Percentiles rank a stretch among this genome's conserved stretches.
Conservation (phyloP, 2,329 filamentous ascomycete species). For the Diaporthe sp. region DNA sequence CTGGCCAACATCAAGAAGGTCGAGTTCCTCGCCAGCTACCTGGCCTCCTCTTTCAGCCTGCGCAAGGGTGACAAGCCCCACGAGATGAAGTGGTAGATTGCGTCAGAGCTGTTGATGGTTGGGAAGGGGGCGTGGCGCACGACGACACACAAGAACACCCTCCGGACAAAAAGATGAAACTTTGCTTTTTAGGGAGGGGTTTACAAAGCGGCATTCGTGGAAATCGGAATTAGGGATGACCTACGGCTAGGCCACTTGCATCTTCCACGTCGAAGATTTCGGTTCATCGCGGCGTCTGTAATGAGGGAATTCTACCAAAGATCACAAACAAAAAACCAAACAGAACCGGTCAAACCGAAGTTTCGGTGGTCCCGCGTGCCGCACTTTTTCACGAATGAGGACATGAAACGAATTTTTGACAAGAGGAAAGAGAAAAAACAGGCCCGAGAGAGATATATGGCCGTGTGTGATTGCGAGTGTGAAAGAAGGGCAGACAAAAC, state of each 20-base stretch:
- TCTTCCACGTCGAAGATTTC: conserved; percentile 75
- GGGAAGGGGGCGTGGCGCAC: conserved; percentile 43
- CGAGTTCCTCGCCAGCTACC: conserved; percentile 92
- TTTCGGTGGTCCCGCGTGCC: conserved; percentile 26
- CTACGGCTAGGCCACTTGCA: conserved; percentile 74
- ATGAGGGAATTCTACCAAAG: conserved; percentile 67
- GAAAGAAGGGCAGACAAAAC: conserved; percentile 1
- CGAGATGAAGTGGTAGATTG: conserved; percentile 97
- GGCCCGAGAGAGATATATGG: background rate
- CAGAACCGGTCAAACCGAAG: conserved; percentile 37
- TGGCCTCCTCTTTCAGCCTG: conserved; percentile 96
- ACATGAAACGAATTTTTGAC: conserved; percentile 35
- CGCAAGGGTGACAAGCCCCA: conserved; percentile 99
- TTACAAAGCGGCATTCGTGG: conserved; percentile 42
- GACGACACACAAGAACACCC: conserved; percentile 41
- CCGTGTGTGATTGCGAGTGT: conserved; percentile 23
- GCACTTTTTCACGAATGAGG: conserved; percentile 28
- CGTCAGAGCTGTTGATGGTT: conserved; percentile 37
- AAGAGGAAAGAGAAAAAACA: background rate
- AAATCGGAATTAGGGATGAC: conserved; percentile 41
- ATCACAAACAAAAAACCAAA: conserved; percentile 40
- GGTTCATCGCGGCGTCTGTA: conserved; percentile 78
- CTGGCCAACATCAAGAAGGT: conserved; percentile 99
- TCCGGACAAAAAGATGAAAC: conserved; percentile 47
- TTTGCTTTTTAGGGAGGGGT: conserved; percentile 43